Conservation (phyloP, 2,329 filamentous ascomycete species). For the Talaromyces sp. region DNA sequence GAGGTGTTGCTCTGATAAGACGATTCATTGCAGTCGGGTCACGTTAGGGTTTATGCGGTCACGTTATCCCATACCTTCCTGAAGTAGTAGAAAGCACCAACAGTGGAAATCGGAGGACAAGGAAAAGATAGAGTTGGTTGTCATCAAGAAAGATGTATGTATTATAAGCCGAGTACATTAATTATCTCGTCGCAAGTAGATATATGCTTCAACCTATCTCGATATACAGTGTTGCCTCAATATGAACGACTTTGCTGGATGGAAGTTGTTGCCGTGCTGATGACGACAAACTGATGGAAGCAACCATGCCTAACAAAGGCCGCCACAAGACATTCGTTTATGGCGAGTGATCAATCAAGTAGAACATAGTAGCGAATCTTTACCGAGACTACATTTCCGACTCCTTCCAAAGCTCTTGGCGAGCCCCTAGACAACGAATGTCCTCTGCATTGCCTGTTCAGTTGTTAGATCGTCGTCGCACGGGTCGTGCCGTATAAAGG, state of each 20-base stretch:
- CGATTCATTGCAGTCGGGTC: background rate
- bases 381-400: background rate
- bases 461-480: background rate
- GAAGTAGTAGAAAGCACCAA: background rate
- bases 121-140: background rate
- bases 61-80: background rate
- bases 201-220: background rate
- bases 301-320: background rate
- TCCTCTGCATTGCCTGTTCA: background rate
- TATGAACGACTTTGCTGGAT: background rate
- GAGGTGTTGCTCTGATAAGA: background rate
- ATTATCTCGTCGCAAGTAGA: background rate
- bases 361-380: background rate
- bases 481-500: background rate
- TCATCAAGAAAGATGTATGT: background rate
- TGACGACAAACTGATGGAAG: conserved; percentile 16
- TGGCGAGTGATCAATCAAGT: background rate
- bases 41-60: background rate
- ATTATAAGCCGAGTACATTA: background rate
- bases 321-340: conserved; percentile 25
- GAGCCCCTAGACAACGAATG: background rate
- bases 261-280: background rate
- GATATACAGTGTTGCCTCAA: background rate
- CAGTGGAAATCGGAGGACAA: background rate
- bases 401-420: background rate